phyloP scores from a whole-genome alignment of 768 basidiomycete genomes.

The Omphalotus guepiniiformis region DNA sequence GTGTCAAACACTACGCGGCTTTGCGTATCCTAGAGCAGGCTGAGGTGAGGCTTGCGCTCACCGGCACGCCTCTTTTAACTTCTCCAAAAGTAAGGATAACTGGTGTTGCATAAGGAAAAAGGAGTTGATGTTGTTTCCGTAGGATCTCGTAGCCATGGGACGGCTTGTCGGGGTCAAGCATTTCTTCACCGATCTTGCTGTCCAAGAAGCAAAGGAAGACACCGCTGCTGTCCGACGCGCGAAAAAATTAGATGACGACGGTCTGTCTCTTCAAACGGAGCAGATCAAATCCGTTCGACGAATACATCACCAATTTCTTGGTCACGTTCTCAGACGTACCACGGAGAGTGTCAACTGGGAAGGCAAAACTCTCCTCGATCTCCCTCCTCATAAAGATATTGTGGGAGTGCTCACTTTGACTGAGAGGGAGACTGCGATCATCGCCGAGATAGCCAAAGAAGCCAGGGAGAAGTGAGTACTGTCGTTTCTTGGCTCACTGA shows the following conservation, averaged over 20 bases:
- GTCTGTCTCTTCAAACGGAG: background rate
- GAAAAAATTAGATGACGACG: slow-evolving; percentile 1
- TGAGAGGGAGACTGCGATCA: too few relatives aligned
- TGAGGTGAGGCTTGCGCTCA: slow-evolving; percentile 11
- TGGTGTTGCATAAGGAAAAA: background rate
- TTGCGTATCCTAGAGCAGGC: slow-evolving; percentile 13
- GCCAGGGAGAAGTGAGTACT: too few relatives aligned
- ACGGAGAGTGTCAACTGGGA: background rate
- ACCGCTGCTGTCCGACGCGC: background rate
- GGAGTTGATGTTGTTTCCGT: background rate
- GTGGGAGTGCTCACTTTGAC: too few relatives aligned
- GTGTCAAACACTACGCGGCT: slow-evolving; percentile 10
- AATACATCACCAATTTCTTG: background rate
- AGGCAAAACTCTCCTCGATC: background rate
- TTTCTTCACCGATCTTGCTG: background rate
- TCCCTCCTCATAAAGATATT: too few relatives aligned
- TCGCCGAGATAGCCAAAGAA: too few relatives aligned
- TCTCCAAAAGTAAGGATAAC: slow-evolving; percentile 17
- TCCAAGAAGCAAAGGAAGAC: background rate
- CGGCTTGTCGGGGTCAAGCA: background rate
- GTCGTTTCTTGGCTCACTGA: too few relatives aligned
- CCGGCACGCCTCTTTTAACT: slow-evolving; percentile 23
- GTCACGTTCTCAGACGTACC: background rate
- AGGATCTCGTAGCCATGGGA: background rate
- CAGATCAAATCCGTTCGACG: background rate